phyloP scores from a whole-genome alignment of 2,329 filamentous ascomycete genomes.

The Teratosphaeria epicoccoides region DNA sequence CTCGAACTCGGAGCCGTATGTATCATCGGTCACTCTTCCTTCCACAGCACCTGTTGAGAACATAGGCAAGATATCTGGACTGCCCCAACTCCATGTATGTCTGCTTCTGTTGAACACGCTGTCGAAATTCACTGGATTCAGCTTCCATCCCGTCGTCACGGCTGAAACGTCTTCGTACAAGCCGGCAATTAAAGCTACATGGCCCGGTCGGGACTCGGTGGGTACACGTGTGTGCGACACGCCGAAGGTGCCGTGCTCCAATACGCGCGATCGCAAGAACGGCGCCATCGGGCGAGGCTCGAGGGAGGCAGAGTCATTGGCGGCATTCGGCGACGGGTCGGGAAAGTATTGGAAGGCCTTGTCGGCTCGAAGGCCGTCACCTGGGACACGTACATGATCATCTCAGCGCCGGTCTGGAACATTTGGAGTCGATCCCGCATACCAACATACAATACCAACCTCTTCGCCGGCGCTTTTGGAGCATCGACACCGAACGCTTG shows the following conservation, averaged over 20 bases:
- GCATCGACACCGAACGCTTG: conserved; percentile 62
- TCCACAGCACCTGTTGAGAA: conserved; percentile 87
- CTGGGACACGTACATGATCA: conserved; percentile 34
- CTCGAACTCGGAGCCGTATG: conserved; percentile 73
- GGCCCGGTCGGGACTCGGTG: conserved; percentile 89
- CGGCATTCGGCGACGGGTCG: conserved; percentile 59
- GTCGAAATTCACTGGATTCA: conserved; percentile 97
- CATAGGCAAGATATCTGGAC: conserved; percentile 94
- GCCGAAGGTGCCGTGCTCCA: conserved; percentile 87
- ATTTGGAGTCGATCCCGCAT: too few species aligned
- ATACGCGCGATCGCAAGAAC: conserved; percentile 77
- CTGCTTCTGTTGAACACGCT: conserved; percentile 95
- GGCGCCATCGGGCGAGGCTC: conserved; percentile 73
- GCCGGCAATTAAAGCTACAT: conserved; percentile 92
- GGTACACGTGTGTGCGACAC: conserved; percentile 95
- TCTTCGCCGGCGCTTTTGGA: conserved; percentile 66
- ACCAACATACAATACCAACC: conserved; percentile 90
- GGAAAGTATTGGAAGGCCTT: conserved; percentile 93
- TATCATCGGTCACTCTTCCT: conserved; percentile 76
- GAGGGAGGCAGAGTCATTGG: conserved; percentile 47
- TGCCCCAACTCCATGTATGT: conserved; percentile 99
- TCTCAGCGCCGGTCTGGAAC: too few species aligned
- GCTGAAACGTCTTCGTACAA: conserved; percentile 97
- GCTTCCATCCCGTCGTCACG: conserved; percentile 94
- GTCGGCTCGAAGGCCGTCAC: conserved; percentile 89